These are phyloP conservation scores for Aspergillus persii DNA, from an alignment of 2,329 filamentous ascomycete species.

Conservation along the genomic window DNA sequence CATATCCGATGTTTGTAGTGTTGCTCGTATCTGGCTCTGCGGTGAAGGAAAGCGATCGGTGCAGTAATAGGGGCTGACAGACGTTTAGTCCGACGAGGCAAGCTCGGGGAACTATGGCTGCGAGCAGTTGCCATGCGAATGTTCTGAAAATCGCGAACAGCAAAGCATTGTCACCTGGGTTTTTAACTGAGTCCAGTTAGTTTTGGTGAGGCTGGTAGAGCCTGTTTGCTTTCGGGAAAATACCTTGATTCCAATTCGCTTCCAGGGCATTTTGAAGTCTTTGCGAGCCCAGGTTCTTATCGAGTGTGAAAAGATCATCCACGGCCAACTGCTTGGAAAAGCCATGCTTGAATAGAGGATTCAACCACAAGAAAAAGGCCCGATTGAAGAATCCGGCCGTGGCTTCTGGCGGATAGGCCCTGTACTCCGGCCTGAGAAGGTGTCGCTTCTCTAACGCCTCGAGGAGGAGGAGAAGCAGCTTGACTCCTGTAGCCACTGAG, in stretches of 20 bases:
- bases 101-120: constrained; percentile 31
- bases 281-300: constrained; percentile 45
- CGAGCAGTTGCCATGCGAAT: constrained; percentile 34
- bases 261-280: constrained; percentile 40
- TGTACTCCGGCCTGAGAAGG: constrained; percentile 40
- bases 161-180: constrained; percentile 28
- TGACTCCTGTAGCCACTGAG: constrained; percentile 42
- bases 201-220: neutral
- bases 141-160: constrained; percentile 30
- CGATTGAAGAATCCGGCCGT: constrained; percentile 52
- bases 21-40: constrained; percentile 24
- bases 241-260: constrained; percentile 32
- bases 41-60: constrained; percentile 36
- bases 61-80: constrained; percentile 39
- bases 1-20: constrained; percentile 40
- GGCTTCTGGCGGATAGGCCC: constrained; percentile 48
- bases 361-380: constrained; percentile 55
- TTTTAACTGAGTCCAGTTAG: constrained; percentile 25
- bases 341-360: constrained; percentile 50
- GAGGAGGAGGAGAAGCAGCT: constrained; percentile 43
- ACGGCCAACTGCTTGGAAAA: constrained; percentile 45
- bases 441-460: constrained; percentile 47
- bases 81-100: constrained; percentile 39
- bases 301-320: constrained; percentile 46
- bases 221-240: neutral